These are phyloP conservation scores for Jatropha podagrica DNA, from an alignment of 441 rosid species.

Conservation along the genomic window DNA sequence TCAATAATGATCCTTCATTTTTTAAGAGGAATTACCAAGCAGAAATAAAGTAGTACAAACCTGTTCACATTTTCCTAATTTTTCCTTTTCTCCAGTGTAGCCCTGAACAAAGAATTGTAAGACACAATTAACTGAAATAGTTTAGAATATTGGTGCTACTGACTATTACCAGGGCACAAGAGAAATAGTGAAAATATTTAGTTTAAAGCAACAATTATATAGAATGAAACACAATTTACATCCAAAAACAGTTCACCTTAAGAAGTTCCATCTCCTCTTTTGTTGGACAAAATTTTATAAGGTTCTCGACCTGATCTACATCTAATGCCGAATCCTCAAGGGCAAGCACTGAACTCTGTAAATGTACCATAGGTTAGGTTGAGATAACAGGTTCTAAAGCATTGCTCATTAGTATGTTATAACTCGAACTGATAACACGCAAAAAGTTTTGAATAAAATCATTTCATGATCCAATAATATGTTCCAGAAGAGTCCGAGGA, in stretches of 20 bases:
- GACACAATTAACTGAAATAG: slow-evolving; percentile 19
- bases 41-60: slow-evolving; percentile 33
- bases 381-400: slow-evolving; percentile 17
- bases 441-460: neutral
- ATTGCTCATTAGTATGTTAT: neutral
- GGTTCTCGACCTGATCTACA: slow-evolving; percentile 87
- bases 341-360: slow-evolving; percentile 71
- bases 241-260: slow-evolving; percentile 43
- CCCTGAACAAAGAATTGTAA: slow-evolving; percentile 47
- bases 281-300: slow-evolving; percentile 87
- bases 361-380: slow-evolving; percentile 22
- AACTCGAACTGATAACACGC: slow-evolving; percentile 5
- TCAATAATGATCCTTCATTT: neutral
- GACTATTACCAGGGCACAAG: neutral
- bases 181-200: slow-evolving; percentile 7
- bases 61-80: slow-evolving; percentile 92
- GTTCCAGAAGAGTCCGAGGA: slow-evolving; percentile 8
- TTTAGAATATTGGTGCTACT: slow-evolving; percentile 15
- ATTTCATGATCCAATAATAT: neutral
- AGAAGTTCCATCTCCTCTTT: slow-evolving; percentile 91
- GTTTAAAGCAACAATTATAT: neutral
- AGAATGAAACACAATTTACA: slow-evolving; percentile 1
- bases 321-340: slow-evolving; percentile 81
- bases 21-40: neutral
- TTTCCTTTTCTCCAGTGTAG: slow-evolving; percentile 78